phyloP scores from a whole-genome alignment of 495 filamentous ascomycete species.

The Talaromyces liani region DNA sequence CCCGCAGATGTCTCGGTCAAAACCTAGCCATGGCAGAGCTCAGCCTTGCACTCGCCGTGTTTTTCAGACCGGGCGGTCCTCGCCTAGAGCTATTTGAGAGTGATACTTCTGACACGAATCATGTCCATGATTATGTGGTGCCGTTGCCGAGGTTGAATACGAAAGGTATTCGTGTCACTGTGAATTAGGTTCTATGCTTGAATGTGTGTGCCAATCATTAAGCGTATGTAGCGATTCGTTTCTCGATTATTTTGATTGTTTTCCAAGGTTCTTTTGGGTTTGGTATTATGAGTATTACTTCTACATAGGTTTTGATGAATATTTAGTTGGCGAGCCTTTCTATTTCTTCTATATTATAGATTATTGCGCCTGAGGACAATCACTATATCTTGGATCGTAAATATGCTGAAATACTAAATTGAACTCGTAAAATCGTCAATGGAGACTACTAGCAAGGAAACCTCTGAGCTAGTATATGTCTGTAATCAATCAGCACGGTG shows the following conservation, averaged over 20 bases:
- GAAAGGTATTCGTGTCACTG: conserved; percentile 4
- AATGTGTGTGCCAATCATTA: neutral
- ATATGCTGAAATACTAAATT: neutral
- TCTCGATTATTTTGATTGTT: neutral
- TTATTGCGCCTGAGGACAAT: neutral
- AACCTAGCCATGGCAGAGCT: conserved; percentile 35
- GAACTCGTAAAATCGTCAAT: neutral
- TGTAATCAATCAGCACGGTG: neutral
- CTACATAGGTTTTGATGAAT: neutral
- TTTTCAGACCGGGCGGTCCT: conserved; percentile 24
- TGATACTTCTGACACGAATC: conserved; percentile 3
- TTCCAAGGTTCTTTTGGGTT: neutral
- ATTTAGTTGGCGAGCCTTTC: neutral
- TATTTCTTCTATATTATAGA: neutral
- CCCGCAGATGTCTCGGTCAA: conserved; percentile 37
- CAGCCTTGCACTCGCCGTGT: conserved; percentile 25
- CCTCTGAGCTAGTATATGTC: neutral
- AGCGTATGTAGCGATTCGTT: neutral
- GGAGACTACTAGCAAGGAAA: neutral
- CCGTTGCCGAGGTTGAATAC: neutral
- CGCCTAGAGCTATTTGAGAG: conserved; percentile 28
- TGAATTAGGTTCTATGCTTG: neutral
- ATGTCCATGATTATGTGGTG: conserved; percentile 5
- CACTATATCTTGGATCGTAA: neutral
- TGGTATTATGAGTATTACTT: neutral